Conservation (phyloP, 257 asterid genomes). For the Solanum habrochaites region DNA sequence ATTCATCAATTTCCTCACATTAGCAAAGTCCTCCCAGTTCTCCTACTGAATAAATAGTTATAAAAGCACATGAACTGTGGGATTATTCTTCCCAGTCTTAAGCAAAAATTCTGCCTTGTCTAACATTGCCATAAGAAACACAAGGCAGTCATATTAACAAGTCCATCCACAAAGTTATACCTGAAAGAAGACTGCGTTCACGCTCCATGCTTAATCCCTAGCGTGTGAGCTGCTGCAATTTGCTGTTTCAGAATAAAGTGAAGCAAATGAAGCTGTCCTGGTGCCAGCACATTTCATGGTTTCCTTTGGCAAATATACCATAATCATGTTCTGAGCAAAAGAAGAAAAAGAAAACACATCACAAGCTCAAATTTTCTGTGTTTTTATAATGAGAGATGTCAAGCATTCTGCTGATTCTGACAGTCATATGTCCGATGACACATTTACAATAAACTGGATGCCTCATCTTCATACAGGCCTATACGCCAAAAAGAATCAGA, state of each 20-base stretch:
- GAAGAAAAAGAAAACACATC: not conserved
- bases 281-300: not conserved
- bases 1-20: no score
- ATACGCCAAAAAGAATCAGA: not conserved
- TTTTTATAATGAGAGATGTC: not conserved
- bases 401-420: not conserved
- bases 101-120: no score
- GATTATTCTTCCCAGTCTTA: no score
- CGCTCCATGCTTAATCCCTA: not conserved
- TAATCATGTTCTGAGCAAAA: not conserved
- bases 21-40: no score
- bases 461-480: not conserved
- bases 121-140: no score
- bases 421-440: not conserved
- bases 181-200: not conserved
- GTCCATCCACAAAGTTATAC: not conserved
- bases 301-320: not conserved
- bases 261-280: not conserved
- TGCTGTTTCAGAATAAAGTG: not conserved
- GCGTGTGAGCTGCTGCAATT: not conserved
- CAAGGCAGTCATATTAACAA: not conserved
- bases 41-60: no score
- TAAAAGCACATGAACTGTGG: no score
- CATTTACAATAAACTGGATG: not conserved
- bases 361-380: not conserved